phyloP scores from a whole-genome alignment of 2,329 filamentous ascomycete genomes.

The Aureobasidium sp. region DNA sequence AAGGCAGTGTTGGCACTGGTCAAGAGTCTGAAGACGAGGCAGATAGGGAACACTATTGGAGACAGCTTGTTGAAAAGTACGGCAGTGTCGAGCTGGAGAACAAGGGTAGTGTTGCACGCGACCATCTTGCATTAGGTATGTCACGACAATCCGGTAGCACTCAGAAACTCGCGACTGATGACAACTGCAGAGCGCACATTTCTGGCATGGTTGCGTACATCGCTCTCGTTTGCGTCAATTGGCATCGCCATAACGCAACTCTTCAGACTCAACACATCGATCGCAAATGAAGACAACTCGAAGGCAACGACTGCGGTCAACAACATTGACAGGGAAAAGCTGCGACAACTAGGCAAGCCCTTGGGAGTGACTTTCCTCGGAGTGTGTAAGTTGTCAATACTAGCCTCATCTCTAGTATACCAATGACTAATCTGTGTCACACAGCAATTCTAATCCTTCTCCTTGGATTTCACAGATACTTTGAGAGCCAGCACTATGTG shows the following conservation, averaged over 20 bases:
- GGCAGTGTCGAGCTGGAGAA: constrained; percentile 71
- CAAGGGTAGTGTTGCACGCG: constrained; percentile 73
- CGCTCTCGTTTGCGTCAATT: constrained; percentile 71
- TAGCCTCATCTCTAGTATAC: neutral
- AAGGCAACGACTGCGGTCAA: constrained; percentile 21
- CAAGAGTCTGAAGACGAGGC: constrained; percentile 16
- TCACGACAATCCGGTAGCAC: neutral
- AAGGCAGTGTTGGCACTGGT: neutral
- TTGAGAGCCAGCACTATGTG: constrained; percentile 71
- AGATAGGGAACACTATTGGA: constrained; percentile 42
- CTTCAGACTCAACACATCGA: constrained; percentile 68
- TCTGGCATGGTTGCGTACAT: constrained; percentile 76
- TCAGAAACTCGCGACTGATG: neutral
- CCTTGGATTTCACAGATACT: constrained; percentile 70
- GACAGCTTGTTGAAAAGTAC: constrained; percentile 47
- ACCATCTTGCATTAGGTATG: constrained; percentile 71
- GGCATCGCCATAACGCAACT: constrained; percentile 78
- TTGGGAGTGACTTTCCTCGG: constrained; percentile 69
- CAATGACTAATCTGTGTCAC: neutral
- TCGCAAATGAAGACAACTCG: constrained; percentile 26
- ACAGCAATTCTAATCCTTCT: constrained; percentile 62
- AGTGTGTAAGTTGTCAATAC: constrained; percentile 36
- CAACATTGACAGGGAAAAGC: constrained; percentile 18
- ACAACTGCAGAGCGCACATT: constrained; percentile 64
- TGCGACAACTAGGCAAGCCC: constrained; percentile 62